A percentile compares a stretch with the other conserved stretches of the same genome.
Conservation (phyloP, 2,329 filamentous ascomycete genomes). For the Claviceps spartinae region DNA sequence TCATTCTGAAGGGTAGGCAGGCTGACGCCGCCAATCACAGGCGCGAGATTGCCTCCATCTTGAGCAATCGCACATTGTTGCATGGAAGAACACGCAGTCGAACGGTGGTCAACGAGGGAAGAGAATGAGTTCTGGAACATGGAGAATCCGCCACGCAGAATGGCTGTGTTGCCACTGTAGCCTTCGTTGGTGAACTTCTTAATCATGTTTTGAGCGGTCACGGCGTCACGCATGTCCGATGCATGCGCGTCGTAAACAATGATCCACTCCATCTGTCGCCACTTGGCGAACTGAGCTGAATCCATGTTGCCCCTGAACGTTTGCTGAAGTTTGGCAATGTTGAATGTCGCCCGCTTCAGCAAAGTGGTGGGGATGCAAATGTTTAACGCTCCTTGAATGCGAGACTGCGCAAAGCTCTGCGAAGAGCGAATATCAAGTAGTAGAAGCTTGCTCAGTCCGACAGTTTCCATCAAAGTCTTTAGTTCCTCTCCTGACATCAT, state of each 20-base stretch:
- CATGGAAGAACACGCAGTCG: constrained; percentile 17
- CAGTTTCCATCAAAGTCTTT: constrained; percentile 38
- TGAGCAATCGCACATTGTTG: constrained; percentile 13
- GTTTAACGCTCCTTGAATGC: constrained; percentile 72
- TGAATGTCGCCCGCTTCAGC: constrained; percentile 81
- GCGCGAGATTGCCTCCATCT: constrained; percentile 32
- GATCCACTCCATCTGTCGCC: constrained; percentile 62
- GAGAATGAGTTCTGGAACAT: constrained; percentile 58
- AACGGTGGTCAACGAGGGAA: constrained; percentile 42
- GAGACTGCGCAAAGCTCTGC: constrained; percentile 63
- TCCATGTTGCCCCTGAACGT: constrained; percentile 67
- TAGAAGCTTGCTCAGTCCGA: constrained; percentile 36
- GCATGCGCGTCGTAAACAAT: constrained; percentile 79
- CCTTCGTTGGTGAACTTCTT: constrained; percentile 86
- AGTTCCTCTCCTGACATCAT: constrained; percentile 43
- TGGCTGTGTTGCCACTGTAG: constrained; percentile 58
- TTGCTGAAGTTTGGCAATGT: constrained; percentile 72
- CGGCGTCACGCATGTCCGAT: constrained; percentile 64
- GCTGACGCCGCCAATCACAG: constrained; percentile 79
- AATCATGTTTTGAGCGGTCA: constrained; percentile 69
- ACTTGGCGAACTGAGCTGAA: constrained; percentile 59
- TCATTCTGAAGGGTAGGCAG: constrained; percentile 58
- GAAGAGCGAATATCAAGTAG: constrained; percentile 78
- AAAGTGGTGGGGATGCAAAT: constrained; percentile 91
- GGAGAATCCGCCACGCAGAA: constrained; percentile 71